A percentile compares a stretch with the other conserved stretches of the same genome.
These are phyloP conservation scores for Trichosphaerium sp. DNA, from an alignment of 78 protist genomes.

Conservation along the genomic window DNA sequence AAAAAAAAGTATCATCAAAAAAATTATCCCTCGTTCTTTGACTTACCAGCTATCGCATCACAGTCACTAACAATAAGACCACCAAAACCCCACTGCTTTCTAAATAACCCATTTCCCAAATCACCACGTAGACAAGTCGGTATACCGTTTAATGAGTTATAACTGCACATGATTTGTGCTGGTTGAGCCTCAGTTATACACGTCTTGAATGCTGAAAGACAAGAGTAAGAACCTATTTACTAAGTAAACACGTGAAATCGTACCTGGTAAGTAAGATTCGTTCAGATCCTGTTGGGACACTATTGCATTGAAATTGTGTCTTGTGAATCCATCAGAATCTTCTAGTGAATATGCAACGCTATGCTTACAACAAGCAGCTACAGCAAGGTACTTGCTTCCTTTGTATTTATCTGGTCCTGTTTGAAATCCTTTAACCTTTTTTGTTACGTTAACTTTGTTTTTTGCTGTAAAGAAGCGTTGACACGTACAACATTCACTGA, in stretches of 20 bases:
- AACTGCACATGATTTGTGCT: neutral
- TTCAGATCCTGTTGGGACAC: neutral
- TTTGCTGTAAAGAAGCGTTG: too few relatives aligned
- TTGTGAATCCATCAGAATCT: neutral
- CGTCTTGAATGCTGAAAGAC: too few relatives aligned
- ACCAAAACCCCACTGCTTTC: neutral
- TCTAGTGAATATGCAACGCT: slow-evolving; percentile 1
- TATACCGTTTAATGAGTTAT: slow-evolving; percentile 3
- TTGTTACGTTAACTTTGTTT: too few relatives aligned
- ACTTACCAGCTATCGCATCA: neutral
- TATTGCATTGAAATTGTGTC: neutral
- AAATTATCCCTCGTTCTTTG: too few relatives aligned
- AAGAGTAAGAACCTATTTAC: too few relatives aligned
- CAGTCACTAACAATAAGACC: neutral
- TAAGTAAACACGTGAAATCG: too few relatives aligned
- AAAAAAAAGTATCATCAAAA: too few relatives aligned
- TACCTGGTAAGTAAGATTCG: slow-evolving; percentile 10
- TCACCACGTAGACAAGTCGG: slow-evolving; percentile 1
- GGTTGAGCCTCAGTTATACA: neutral
- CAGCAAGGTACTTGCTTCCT: neutral
- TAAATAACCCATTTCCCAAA: neutral
- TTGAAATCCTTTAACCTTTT: too few relatives aligned
- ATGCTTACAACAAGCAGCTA: slow-evolving; percentile 1
- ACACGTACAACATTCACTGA: neutral
- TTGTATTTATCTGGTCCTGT: too few relatives aligned